A percentile compares a stretch with the other conserved stretches of the same genome.
phyloP scores from a whole-genome alignment of 2,329 filamentous ascomycete genomes.

The Magnaporthiopsis poae region DNA sequence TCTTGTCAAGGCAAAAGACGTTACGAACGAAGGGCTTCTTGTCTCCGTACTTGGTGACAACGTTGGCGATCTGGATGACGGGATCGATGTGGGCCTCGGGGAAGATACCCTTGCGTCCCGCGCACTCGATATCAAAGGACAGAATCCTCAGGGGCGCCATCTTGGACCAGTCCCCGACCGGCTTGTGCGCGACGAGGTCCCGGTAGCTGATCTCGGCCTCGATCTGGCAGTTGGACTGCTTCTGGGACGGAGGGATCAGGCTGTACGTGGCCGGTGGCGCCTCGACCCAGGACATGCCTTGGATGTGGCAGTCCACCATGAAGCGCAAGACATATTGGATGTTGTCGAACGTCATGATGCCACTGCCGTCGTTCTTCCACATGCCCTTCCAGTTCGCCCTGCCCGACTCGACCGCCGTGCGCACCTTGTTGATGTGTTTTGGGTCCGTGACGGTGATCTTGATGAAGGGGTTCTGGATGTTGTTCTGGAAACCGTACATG shows the following conservation, averaged over 20 bases:
- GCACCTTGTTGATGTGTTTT: constrained; percentile 68
- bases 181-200: constrained; percentile 75
- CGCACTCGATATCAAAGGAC: constrained; percentile 98
- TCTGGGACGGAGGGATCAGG: constrained; percentile 54
- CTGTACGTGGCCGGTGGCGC: constrained; percentile 64
- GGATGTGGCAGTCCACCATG: constrained; percentile 93
- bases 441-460: constrained; percentile 90
- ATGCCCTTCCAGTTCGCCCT: constrained; percentile 81
- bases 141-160: constrained; percentile 89
- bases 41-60: constrained; percentile 90
- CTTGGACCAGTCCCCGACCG: constrained; percentile 92
- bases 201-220: constrained; percentile 77
- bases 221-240: constrained; percentile 91
- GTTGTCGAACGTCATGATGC: constrained; percentile 85
- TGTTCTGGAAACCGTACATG: constrained; percentile 89
- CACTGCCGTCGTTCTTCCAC: constrained; percentile 62
- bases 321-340: constrained; percentile 92
- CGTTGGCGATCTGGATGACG: constrained; percentile 95
- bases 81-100: constrained; percentile 85
- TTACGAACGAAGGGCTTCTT: constrained; percentile 92
- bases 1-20: constrained; percentile 88
- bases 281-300: constrained; percentile 97
- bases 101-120: constrained; percentile 93
- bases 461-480: constrained; percentile 80
- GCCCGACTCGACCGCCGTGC: constrained; percentile 63